Conservation (phyloP, 495 filamentous ascomycete genomes). For the Venustampulla echinocandica region DNA sequence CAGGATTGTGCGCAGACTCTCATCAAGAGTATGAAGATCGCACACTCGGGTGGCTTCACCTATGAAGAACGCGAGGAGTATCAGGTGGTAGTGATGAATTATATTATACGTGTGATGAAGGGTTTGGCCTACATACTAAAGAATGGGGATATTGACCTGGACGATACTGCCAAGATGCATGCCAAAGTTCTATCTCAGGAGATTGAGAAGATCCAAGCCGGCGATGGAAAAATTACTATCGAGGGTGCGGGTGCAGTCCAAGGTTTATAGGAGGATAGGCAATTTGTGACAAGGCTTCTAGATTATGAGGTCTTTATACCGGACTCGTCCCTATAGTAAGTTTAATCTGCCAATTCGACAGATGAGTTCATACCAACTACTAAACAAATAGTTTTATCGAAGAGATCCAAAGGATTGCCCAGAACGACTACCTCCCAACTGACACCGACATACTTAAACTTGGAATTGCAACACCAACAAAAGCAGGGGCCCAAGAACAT, state of each 20-base stretch:
- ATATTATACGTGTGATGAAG: slow-evolving; percentile 88
- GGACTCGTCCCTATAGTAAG: slow-evolving; percentile 96
- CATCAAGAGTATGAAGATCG: slow-evolving; percentile 99
- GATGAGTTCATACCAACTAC: slow-evolving; percentile 15
- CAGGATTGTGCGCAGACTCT: neutral
- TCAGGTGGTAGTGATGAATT: slow-evolving; percentile 90
- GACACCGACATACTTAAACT: slow-evolving; percentile 85
- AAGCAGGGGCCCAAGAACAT: slow-evolving; percentile 94
- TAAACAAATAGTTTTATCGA: slow-evolving; percentile 72
- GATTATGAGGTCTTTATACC: slow-evolving; percentile 78
- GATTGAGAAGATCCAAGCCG: slow-evolving; percentile 83
- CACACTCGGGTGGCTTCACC: slow-evolving; percentile 90
- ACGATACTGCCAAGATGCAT: slow-evolving; percentile 55
- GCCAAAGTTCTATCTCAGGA: slow-evolving; percentile 67
- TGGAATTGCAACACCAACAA: slow-evolving; percentile 93
- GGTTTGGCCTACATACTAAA: slow-evolving; percentile 77
- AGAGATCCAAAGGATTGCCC: slow-evolving; percentile 72
- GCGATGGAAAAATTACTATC: slow-evolving; percentile 60
- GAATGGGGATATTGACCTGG: slow-evolving; percentile 73
- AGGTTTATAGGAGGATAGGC: slow-evolving; percentile 78
- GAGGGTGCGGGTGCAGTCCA: slow-evolving; percentile 73
- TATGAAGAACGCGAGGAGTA: slow-evolving; percentile 67
- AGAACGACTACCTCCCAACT: slow-evolving; percentile 71
- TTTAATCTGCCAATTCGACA: slow-evolving; percentile 3
- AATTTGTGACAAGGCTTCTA: slow-evolving; percentile 78